Percentiles rank a stretch among this genome's conserved stretches.
These are phyloP conservation scores for Eremothecium sinecaudum DNA, from an alignment of 1,139 yeast species.

Conservation along the genomic window DNA sequence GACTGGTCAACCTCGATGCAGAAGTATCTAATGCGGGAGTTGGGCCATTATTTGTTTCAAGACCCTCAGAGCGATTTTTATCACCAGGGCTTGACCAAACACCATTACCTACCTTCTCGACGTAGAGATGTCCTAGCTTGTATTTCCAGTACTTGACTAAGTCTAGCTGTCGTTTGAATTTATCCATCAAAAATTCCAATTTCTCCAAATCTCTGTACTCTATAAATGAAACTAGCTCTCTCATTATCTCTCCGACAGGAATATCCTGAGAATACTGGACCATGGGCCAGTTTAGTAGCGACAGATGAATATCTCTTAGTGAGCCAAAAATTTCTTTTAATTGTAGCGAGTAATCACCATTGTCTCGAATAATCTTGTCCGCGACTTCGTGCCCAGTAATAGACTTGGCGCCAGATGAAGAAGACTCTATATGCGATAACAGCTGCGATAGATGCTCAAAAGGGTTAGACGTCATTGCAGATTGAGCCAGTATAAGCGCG, in stretches of 20 bases:
- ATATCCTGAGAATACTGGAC: slow-evolving; percentile 9
- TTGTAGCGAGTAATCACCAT: slow-evolving; percentile 9
- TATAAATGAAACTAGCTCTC: slow-evolving; percentile 4
- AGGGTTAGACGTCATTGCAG: background rate
- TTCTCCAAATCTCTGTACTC: slow-evolving; percentile 4
- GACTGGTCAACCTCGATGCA: slow-evolving; percentile 4
- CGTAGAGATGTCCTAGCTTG: slow-evolving; percentile 4
- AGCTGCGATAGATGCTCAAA: slow-evolving; percentile 3
- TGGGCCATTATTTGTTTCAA: background rate
- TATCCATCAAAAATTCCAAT: slow-evolving; percentile 8
- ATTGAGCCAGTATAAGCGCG: background rate
- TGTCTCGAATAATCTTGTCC: slow-evolving; percentile 7
- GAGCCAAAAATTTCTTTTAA: slow-evolving; percentile 7
- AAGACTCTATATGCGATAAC: slow-evolving; percentile 4
- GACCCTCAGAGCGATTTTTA: background rate
- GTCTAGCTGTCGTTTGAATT: slow-evolving; percentile 4
- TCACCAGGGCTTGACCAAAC: slow-evolving; percentile 5
- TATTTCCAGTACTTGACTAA: slow-evolving; percentile 4
- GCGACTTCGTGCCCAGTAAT: slow-evolving; percentile 5
- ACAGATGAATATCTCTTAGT: slow-evolving; percentile 2
- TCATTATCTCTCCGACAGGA: slow-evolving; percentile 3
- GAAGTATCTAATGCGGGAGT: slow-evolving; percentile 1
- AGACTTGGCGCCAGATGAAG: slow-evolving; percentile 1
- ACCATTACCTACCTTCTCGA: slow-evolving; percentile 3
- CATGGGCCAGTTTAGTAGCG: slow-evolving; percentile 10